Base-by-base conservation (phyloP, 495 filamentous ascomycete genomes). In the Hypoxylon trugodes region DNA sequence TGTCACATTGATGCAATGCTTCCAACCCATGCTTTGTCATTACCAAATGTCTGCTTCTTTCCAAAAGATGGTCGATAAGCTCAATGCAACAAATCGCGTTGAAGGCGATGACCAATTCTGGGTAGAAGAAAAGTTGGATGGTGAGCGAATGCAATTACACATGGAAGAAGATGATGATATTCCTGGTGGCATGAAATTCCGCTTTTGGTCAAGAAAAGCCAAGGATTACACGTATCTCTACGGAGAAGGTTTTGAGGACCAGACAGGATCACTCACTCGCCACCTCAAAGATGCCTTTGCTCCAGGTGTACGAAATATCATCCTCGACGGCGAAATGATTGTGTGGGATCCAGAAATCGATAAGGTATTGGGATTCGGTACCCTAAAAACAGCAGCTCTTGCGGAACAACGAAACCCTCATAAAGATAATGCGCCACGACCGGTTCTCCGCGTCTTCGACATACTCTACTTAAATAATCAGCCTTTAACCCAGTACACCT, bases 211-310 rank as follows among this genome's bases (percentile, higher is more conserved):
- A 9, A 81, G 95, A 13, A 98, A 95, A 77, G 94, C 91, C 8
- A 98, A 98, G 76, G 91, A 98, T 42, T 98, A 98, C 61, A 94
- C 93, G 0, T 96, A 96, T 73, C 85, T 98, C 2, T 98, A 98
- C 65, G 95, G 95, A 15, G 81, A 86, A 54, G 81, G 87, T 1
- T 84, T 96, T 33, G 76, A 88, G 30, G 90, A 96, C 62, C 86
- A 89, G 9, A 87, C 88, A 37, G 84, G 85, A n/a, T 86, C 92
- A 6, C 70, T 98, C 15, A 96, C 95, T 0, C 79, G 92, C 25
- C 87, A 96, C 69, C 75, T 97, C 9, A 85, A 87, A 47, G 81
- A 86, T 51, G 92, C 91, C 3, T 98, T 98, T 69, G 78, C 86
- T 12, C 80, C 87, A 4, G 86, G 87, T 0, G 93, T 98, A 6